A percentile compares a stretch with the other conserved stretches of the same genome.
phyloP scores from a whole-genome alignment of 306 rosid species.

The Senna siamea region DNA sequence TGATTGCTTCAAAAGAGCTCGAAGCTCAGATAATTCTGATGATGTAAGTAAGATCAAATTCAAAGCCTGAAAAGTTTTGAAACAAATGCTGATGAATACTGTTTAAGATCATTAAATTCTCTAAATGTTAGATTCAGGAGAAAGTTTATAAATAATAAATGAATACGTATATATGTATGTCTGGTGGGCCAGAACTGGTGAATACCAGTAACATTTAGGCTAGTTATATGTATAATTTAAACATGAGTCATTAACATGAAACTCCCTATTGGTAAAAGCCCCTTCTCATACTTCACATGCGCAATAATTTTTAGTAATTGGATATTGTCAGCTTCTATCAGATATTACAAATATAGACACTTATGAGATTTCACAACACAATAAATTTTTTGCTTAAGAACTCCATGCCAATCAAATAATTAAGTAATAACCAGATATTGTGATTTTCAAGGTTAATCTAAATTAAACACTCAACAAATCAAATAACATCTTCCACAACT shows the following conservation, averaged over 20 bases:
- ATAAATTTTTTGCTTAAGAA: background rate
- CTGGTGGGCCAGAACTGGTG: slow-evolving; percentile 20
- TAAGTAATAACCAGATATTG: background rate
- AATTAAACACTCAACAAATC: slow-evolving; percentile 7
- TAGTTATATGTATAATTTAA: background rate
- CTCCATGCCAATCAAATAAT: background rate
- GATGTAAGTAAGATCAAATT: slow-evolving; percentile 98
- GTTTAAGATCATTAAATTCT: background rate
- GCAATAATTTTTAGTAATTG: slow-evolving; percentile 10
- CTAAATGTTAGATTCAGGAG: slow-evolving; percentile 10
- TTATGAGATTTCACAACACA: background rate
- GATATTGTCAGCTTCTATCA: background rate
- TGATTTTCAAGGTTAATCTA: background rate
- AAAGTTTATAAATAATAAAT: too few relatives aligned
- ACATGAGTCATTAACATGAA: slow-evolving; percentile 31
- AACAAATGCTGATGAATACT: slow-evolving; percentile 30
- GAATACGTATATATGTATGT: background rate
- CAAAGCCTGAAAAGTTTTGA: slow-evolving; percentile 68
- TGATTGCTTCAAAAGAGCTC: slow-evolving; percentile 80
- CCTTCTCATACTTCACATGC: background rate
- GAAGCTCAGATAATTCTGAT: slow-evolving; percentile 80
- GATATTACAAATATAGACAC: slow-evolving; percentile 3
- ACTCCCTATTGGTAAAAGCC: slow-evolving; percentile 3
- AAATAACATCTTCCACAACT: background rate
- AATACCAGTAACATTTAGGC: slow-evolving; percentile 16